These are phyloP conservation scores for Stenocarpella maydis DNA, from an alignment of 2,329 filamentous ascomycete species.

Conservation along the genomic window DNA sequence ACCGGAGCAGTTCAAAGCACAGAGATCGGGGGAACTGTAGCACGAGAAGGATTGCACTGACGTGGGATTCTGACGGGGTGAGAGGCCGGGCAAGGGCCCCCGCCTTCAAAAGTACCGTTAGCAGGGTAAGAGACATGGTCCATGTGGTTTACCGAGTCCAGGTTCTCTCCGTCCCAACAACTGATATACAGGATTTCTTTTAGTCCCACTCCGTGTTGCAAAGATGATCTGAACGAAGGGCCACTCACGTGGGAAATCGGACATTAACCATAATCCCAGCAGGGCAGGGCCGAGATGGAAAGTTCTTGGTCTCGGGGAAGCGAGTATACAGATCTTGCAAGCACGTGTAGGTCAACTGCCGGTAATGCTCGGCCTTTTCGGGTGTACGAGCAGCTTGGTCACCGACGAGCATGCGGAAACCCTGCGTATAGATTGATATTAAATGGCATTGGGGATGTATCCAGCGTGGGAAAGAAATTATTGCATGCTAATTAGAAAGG, in stretches of 20 bases:
- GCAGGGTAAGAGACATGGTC: slow-evolving; percentile 44
- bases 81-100: slow-evolving; percentile 41
- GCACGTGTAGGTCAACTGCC: slow-evolving; percentile 52
- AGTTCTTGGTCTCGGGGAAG: slow-evolving; percentile 50
- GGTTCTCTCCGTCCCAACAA: slow-evolving; percentile 45
- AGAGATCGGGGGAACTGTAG: no score
- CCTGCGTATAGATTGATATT: slow-evolving; percentile 38
- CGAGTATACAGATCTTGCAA: slow-evolving; percentile 50
- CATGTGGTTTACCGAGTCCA: slow-evolving; percentile 43
- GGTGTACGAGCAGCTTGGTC: slow-evolving; percentile 25
- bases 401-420: slow-evolving; percentile 53
- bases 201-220: not conserved
- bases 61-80: slow-evolving; percentile 46
- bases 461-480: not conserved
- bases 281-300: slow-evolving; percentile 49
- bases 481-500: not conserved
- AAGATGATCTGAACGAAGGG: not conserved
- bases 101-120: slow-evolving; percentile 19
- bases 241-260: slow-evolving; percentile 46
- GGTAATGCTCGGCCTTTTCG: slow-evolving; percentile 44
- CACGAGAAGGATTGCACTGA: no score
- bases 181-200: not conserved
- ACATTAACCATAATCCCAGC: slow-evolving; percentile 55
- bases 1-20: no score
- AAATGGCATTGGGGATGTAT: not conserved